These are phyloP conservation scores for Pestalotiopsis sp. DNA, from an alignment of 2,329 filamentous ascomycete genomes.

Conservation along the genomic window DNA sequence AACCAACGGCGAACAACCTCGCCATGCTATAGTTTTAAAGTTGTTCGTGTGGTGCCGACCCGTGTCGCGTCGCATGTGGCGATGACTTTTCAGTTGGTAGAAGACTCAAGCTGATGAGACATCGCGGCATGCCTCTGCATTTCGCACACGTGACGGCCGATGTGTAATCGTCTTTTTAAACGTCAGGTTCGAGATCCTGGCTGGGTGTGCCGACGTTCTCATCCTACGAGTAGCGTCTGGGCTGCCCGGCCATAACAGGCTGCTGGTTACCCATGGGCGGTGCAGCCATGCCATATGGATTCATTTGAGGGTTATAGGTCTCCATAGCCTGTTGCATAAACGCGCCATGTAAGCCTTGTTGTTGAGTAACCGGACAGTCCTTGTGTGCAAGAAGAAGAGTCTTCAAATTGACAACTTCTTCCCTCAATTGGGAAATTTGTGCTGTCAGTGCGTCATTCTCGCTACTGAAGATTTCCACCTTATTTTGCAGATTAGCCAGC, in stretches of 20 bases:
- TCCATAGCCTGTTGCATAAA: conserved; percentile 62
- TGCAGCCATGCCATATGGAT: conserved; percentile 61
- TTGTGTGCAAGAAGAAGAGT: conserved; percentile 92
- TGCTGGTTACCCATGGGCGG: conserved; percentile 48
- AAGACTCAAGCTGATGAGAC: background rate
- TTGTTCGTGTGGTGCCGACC: background rate
- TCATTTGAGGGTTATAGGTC: conserved; percentile 58
- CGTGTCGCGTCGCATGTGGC: too few species aligned
- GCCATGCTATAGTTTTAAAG: background rate
- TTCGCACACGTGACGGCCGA: background rate
- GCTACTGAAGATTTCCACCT: conserved; percentile 88
- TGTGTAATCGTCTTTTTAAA: background rate
- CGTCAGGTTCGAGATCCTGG: conserved; percentile 7
- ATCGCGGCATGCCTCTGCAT: background rate
- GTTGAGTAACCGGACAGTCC: conserved; percentile 90
- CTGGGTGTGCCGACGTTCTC: conserved; percentile 20
- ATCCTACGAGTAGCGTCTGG: conserved; percentile 40
- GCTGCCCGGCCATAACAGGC: conserved; percentile 57
- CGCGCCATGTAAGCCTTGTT: conserved; percentile 70
- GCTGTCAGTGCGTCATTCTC: conserved; percentile 88
- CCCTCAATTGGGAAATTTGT: conserved; percentile 82
- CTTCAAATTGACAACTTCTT: conserved; percentile 95
- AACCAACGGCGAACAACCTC: conserved; percentile 14
- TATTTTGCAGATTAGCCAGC: conserved; percentile 90
- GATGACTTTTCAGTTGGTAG: background rate